Conservation (phyloP, 2,329 filamentous ascomycete species). For the Cordyceps sp. region DNA sequence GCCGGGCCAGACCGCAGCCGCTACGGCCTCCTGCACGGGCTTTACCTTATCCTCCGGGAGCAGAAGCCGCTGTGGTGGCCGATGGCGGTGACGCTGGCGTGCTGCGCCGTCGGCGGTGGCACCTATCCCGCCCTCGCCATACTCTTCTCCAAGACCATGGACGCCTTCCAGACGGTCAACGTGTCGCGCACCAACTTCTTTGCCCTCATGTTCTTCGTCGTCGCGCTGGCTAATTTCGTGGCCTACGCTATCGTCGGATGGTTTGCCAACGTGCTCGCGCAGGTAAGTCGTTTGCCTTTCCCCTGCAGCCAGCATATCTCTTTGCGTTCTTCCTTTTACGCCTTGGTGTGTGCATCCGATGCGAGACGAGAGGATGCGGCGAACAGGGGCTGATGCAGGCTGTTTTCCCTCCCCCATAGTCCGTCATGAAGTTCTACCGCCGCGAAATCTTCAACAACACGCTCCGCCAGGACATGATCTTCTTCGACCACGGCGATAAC, state of each 20-base stretch:
- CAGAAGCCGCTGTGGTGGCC: conserved; percentile 11
- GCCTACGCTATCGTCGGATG: conserved; percentile 23
- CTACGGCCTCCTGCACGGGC: conserved; percentile 12
- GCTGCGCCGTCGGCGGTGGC: conserved; percentile 13
- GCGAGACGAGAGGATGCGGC: too few species aligned
- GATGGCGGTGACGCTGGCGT: conserved; percentile 7
- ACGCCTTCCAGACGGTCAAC: conserved; percentile 17
- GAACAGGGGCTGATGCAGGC: too few species aligned
- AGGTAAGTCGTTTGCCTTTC: conserved; percentile 8
- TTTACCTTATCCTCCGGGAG: conserved; percentile 14
- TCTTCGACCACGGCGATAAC: conserved; percentile 22
- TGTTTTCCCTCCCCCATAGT: too few species aligned
- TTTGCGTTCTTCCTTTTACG: too few species aligned
- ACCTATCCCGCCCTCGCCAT: conserved; percentile 23
- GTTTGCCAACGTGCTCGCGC: conserved; percentile 18
- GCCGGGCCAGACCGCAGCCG: conserved; percentile 1
- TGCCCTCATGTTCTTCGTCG: conserved; percentile 37
- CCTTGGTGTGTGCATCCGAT: too few species aligned
- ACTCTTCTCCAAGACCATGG: conserved; percentile 21
- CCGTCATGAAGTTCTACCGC: conserved; percentile 17
- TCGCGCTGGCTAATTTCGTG: conserved; percentile 28
- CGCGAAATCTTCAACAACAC: conserved; percentile 30
- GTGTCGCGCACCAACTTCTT: conserved; percentile 29
- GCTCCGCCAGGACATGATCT: conserved; percentile 35
- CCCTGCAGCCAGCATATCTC: too few species aligned